phyloP scores from a whole-genome alignment of 176 grass and related monocot genomes.

The Musa beccarii region DNA sequence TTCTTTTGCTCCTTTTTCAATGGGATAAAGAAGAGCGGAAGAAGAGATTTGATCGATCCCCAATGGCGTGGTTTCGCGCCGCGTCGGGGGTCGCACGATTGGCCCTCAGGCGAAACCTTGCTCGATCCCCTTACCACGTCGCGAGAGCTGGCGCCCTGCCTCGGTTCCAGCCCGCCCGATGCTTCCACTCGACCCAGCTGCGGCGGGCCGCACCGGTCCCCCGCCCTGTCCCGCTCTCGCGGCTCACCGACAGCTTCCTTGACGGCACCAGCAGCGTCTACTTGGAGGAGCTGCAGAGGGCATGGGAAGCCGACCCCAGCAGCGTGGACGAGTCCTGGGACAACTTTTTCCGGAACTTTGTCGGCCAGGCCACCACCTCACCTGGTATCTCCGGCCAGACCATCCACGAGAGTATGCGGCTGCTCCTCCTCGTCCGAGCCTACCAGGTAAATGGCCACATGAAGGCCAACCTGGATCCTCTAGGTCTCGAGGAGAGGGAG shows the following conservation, averaged over 20 bases:
- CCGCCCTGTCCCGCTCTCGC: slow-evolving; percentile 33
- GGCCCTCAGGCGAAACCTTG: slow-evolving; percentile 37
- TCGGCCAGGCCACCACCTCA: slow-evolving; percentile 39
- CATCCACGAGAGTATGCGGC: slow-evolving; percentile 26
- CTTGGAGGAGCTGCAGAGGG: slow-evolving; percentile 42
- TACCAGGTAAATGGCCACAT: slow-evolving; percentile 78
- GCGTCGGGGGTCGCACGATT: slow-evolving; percentile 46
- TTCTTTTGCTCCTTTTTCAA: not conserved
- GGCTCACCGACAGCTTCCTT: slow-evolving; percentile 39
- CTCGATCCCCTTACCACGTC: slow-evolving; percentile 14
- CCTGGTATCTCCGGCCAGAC: slow-evolving; percentile 47
- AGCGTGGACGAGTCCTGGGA: slow-evolving; percentile 52
- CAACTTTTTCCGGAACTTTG: slow-evolving; percentile 50
- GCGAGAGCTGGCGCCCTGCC: not conserved
- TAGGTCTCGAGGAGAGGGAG: slow-evolving; percentile 43
- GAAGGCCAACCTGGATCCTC: slow-evolving; percentile 71
- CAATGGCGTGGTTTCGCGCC: slow-evolving; percentile 69
- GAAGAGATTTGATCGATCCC: not conserved
- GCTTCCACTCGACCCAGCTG: slow-evolving; percentile 27
- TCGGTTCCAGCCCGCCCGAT: slow-evolving; percentile 12
- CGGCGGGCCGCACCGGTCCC: slow-evolving; percentile 14
- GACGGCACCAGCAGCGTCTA: slow-evolving; percentile 50
- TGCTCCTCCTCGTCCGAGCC: slow-evolving; percentile 22
- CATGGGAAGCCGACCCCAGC: slow-evolving; percentile 40
- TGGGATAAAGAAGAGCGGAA: not conserved